These are phyloP conservation scores for Lecanicillium sp. DNA, from an alignment of 2,329 filamentous ascomycete species.

Conservation along the genomic window DNA sequence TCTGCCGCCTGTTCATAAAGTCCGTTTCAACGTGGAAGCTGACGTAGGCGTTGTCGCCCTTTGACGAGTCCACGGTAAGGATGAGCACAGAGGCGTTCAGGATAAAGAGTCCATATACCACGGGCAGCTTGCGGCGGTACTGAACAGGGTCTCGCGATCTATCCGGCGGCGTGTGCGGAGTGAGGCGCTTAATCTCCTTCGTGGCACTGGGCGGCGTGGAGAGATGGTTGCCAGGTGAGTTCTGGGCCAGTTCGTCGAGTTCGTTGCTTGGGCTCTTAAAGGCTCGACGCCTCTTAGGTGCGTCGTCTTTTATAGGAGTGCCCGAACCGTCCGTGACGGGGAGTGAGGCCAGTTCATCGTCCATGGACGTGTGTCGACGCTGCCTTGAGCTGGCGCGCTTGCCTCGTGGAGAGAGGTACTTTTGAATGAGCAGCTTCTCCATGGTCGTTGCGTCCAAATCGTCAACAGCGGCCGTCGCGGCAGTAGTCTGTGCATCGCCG, in stretches of 20 bases:
- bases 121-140: conserved; percentile 26
- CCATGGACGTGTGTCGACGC: neutral
- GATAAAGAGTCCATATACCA: conserved; percentile 36
- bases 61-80: conserved; percentile 30
- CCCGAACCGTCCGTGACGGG: conserved; percentile 1
- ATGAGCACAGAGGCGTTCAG: conserved; percentile 30
- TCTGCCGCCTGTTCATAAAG: conserved; percentile 30
- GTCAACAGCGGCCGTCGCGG: neutral
- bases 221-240: neutral
- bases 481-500: neutral
- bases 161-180: conserved; percentile 8
- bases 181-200: neutral
- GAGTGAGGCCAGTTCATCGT: conserved; percentile 10
- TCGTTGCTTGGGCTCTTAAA: conserved; percentile 5
- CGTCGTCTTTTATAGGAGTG: conserved; percentile 9
- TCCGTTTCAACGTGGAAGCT: conserved; percentile 35
- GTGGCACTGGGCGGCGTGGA: neutral
- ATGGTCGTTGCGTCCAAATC: conserved; percentile 6
- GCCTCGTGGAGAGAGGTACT: conserved; percentile 5
- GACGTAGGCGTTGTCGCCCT: conserved; percentile 25
- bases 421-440: conserved; percentile 2
- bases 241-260: conserved; percentile 9
- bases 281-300: conserved; percentile 9
- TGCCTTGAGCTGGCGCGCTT: neutral
- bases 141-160: neutral